These are phyloP conservation scores for Mortierella sp. DNA, from an alignment of 371 early-diverging fungal species.

Conservation along the genomic window DNA sequence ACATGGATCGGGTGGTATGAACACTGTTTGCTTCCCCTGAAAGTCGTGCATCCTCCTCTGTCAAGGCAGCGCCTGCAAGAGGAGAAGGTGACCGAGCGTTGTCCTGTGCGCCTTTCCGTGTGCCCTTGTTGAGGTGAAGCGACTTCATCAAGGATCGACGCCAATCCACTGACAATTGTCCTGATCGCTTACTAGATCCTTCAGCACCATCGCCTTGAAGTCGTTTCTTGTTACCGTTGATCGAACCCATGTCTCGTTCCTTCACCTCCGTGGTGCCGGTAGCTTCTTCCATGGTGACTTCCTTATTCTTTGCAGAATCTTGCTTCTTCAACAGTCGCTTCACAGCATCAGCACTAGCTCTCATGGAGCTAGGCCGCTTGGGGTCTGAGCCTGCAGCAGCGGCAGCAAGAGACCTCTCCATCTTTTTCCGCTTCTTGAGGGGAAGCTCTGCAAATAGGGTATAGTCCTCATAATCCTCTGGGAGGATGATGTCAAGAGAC, in stretches of 20 bases:
- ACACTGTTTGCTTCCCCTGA: constrained; percentile 11
- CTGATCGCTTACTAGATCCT: constrained; percentile 10
- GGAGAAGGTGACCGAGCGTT: constrained; percentile 1
- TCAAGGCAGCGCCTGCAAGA: not conserved
- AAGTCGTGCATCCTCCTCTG: not conserved
- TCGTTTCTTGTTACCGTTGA: constrained; percentile 23
- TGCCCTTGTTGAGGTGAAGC: constrained; percentile 22
- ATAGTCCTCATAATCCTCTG: constrained; percentile 39
- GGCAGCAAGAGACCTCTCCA: constrained; percentile 29
- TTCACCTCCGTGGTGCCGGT: not conserved
- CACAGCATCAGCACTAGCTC: constrained; percentile 25
- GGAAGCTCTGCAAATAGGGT: constrained; percentile 47
- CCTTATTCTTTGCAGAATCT: not conserved
- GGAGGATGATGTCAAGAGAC: constrained; percentile 43
- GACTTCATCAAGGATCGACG: constrained; percentile 33
- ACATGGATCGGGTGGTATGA: constrained; percentile 19
- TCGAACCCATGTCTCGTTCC: not conserved
- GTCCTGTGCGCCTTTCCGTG: not conserved
- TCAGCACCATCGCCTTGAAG: constrained; percentile 1
- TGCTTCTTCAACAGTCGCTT: constrained; percentile 24
- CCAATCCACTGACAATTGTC: constrained; percentile 21
- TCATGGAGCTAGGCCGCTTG: constrained; percentile 17
- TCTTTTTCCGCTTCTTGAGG: constrained; percentile 44
- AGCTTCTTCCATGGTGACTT: not conserved
- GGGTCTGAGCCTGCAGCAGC: not conserved